Base-by-base conservation (phyloP, 2,329 filamentous ascomycete genomes). In the Westerdykella aurantiaca region DNA sequence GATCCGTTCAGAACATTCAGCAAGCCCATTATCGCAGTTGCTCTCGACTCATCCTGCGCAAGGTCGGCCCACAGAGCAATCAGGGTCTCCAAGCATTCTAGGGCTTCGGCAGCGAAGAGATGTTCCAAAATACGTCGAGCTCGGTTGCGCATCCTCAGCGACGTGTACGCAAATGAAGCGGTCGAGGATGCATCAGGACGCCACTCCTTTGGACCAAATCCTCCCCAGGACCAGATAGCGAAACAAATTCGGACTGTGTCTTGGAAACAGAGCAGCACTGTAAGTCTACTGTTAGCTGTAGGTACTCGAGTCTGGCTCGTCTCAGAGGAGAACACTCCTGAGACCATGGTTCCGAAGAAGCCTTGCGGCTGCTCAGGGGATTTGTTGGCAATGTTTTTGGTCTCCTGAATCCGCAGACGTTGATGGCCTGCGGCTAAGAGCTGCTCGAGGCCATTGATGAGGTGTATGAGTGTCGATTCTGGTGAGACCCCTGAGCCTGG, bases 301-400 rank as follows among this genome's bases (percentile, higher is more conserved):
- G 84, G 81, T 46, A 83, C 88, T 39, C 89, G 82, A n/a, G 81
- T 78, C 48, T 90, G 86, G 2, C 79, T 82, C 1, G 80, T 75
- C 46, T 96, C 89, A 1, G 85, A 80, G 31, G 88, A 79, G 62
- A 95, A 95, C 0, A 95, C 87, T 1, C 88, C 88, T 1, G 89
- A 93, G 1, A 95, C 87, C 81, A 96, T 95, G 55, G 88, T 95
- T 37, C 89, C 89, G 59, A 97, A 95, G 63, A 96, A 91, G 5
- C 88, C 84, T 61, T 90, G 87, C 12, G 84, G 81, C 53, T 88
- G 86, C 58, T 94, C 87, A 17, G 88, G 87, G 47, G 82, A 84
- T 69, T 95, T 95, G 35, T 77, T 72, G 29, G 80, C 72, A 43
- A 83, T 80, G 35, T 77, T 76, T 49, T 79, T 81, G 34, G 82